Evolutionary conservation across 176 grass and related monocot species (phyloP).

Genomic region (Calamus simplicifolius): DNA sequence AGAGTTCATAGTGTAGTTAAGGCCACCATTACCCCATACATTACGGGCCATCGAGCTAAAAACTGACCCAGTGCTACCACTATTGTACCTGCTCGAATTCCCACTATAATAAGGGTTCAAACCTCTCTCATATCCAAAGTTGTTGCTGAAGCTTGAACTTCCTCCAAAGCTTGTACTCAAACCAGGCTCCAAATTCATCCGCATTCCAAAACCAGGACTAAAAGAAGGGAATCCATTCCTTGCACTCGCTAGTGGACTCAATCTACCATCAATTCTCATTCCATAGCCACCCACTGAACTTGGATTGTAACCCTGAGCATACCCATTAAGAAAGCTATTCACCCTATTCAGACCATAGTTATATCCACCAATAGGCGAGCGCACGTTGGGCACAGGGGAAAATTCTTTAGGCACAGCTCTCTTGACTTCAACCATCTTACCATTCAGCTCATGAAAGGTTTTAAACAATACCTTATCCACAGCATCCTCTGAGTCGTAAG

Average conservation of each 20-base stretch:
- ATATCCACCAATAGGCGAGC: slow-evolving; percentile 52
- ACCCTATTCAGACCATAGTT: slow-evolving; percentile 52
- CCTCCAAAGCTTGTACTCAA: slow-evolving; percentile 47
- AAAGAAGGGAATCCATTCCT: slow-evolving; percentile 66
- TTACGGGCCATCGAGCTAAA: slow-evolving; percentile 65
- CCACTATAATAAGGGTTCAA: slow-evolving; percentile 50
- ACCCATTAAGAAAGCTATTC: slow-evolving; percentile 70
- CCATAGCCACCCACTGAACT: slow-evolving; percentile 64
- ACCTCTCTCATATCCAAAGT: slow-evolving; percentile 45
- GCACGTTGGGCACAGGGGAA: slow-evolving; percentile 60
- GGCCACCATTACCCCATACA: slow-evolving; percentile 59
- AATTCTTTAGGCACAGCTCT: slow-evolving; percentile 90
- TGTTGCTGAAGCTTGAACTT: slow-evolving; percentile 40
- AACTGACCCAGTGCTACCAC: slow-evolving; percentile 57
- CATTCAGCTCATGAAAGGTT: slow-evolving; percentile 88
- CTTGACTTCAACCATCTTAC: slow-evolving; percentile 97
- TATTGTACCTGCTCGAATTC: slow-evolving; percentile 60
- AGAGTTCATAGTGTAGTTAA: slow-evolving; percentile 47
- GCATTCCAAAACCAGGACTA: slow-evolving; percentile 57
- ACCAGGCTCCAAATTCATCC: slow-evolving; percentile 53
- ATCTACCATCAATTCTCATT: slow-evolving; percentile 71
- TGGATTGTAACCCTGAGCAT: slow-evolving; percentile 50
- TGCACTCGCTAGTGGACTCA: slow-evolving; percentile 44
- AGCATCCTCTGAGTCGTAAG: slow-evolving; percentile 81
- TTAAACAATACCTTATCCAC: slow-evolving; percentile 80